phyloP scores from a whole-genome alignment of 345 rosid genomes.

The Sonneratia alba region DNA sequence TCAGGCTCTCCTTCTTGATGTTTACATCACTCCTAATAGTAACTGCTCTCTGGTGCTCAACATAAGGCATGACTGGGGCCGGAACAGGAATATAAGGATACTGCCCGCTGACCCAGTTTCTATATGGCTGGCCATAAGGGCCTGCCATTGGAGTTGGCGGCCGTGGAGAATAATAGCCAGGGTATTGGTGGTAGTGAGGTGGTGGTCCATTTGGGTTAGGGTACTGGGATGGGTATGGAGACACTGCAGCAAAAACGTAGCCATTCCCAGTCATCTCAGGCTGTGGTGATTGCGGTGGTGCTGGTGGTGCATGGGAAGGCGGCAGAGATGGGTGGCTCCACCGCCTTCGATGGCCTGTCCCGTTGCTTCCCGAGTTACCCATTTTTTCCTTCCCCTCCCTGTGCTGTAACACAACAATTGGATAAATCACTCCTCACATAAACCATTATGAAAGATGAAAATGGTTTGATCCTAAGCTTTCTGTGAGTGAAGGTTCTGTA shows the following conservation, averaged over 20 bases:
- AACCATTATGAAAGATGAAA: not conserved
- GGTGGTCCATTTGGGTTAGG: conserved; percentile 15
- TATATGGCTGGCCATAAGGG: conserved; percentile 19
- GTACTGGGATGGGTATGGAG: conserved; percentile 28
- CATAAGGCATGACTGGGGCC: conserved; percentile 17
- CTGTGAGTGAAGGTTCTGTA: too few species aligned
- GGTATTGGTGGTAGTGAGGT: conserved; percentile 18
- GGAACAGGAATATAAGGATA: conserved; percentile 15
- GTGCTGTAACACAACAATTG: not conserved
- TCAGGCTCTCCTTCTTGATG: conserved; percentile 37
- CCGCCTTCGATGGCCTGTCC: conserved; percentile 16
- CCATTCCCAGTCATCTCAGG: conserved; percentile 22
- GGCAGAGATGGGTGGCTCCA: conserved; percentile 10
- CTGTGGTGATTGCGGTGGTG: conserved; percentile 10
- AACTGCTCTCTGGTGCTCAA: conserved; percentile 47
- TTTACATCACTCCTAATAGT: conserved; percentile 44
- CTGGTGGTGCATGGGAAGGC: conserved; percentile 12
- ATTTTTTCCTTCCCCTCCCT: conserved; percentile 9
- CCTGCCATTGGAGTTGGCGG: conserved; percentile 10
- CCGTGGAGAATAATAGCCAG: conserved; percentile 9
- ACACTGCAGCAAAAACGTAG: conserved; percentile 30
- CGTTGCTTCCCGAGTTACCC: conserved; percentile 24
- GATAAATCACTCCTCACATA: not conserved
- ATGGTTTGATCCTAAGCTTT: too few species aligned
- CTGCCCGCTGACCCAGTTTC: conserved; percentile 21